phyloP scores from a whole-genome alignment of 2,329 filamentous ascomycete genomes.

The Colletotrichum liaoningense region DNA sequence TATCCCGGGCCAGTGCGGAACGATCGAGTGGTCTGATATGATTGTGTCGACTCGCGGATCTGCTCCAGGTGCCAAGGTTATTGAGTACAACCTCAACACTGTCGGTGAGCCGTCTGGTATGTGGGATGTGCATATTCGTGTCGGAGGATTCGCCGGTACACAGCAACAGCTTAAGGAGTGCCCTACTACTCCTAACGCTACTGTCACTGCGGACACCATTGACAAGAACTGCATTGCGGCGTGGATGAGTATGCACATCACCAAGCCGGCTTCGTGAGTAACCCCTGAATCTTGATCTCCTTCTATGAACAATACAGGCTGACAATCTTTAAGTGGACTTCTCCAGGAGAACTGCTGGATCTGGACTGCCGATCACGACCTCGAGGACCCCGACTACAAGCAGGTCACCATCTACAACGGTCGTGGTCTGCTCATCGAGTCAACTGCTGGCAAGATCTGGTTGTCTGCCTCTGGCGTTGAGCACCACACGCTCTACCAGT shows the following conservation, averaged over 20 bases:
- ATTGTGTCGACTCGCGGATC: constrained; percentile 76
- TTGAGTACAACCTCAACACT: constrained; percentile 78
- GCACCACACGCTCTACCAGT: constrained; percentile 76
- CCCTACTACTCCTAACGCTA: constrained; percentile 55
- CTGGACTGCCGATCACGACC: constrained; percentile 65
- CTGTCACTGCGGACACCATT: constrained; percentile 6
- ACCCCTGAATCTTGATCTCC: not conserved
- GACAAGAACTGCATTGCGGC: constrained; percentile 52
- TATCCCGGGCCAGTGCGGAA: constrained; percentile 69
- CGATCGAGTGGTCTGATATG: constrained; percentile 78
- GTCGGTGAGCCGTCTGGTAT: constrained; percentile 61
- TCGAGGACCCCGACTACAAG: constrained; percentile 60
- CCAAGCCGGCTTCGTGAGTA: constrained; percentile 44
- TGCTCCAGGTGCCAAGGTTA: constrained; percentile 74
- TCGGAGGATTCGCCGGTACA: constrained; percentile 79
- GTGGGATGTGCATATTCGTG: constrained; percentile 83
- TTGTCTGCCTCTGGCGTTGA: constrained; percentile 74
- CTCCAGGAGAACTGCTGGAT: constrained; percentile 56
- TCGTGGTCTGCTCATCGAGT: constrained; percentile 62
- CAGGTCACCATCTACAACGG: constrained; percentile 65
- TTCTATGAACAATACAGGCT: not conserved
- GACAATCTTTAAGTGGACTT: constrained; percentile 46
- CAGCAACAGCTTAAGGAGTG: constrained; percentile 73
- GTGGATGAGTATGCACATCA: constrained; percentile 57
- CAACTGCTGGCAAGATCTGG: constrained; percentile 62